Percentiles rank a stretch among this genome's conserved stretches.
Evolutionary conservation across 2,329 filamentous ascomycete genomes (phyloP).

Genomic region (Claviceps digitariae): DNA sequence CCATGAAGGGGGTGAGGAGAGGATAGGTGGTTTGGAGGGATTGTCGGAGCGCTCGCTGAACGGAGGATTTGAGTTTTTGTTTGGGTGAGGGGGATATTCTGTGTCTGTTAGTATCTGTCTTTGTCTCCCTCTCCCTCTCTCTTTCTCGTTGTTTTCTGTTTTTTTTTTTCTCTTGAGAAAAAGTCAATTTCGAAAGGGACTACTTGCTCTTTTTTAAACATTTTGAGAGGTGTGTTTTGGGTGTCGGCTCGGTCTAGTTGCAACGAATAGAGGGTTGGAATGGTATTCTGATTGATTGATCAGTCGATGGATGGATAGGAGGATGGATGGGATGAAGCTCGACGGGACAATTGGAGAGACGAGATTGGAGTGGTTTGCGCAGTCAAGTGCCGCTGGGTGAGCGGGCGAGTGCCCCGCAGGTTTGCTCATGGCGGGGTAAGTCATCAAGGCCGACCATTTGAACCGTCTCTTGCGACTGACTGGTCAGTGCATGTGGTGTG

Average conservation of each 20-base stretch:
- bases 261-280: too few species aligned
- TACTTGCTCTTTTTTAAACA: conserved; percentile 89
- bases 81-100: conserved; percentile 68
- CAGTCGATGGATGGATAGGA: conserved; percentile 4
- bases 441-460: neutral
- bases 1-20: conserved; percentile 72
- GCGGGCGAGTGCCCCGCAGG: conserved; percentile 5
- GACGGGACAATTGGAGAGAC: too few species aligned
- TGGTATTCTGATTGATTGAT: neutral
- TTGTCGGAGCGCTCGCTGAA: conserved; percentile 73
- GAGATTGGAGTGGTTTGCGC: neutral
- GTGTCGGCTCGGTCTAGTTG: neutral
- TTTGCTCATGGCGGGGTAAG: neutral
- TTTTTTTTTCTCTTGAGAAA: neutral
- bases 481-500: neutral
- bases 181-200: neutral
- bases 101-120: neutral
- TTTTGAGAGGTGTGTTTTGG: conserved; percentile 26
- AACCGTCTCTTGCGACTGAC: too few species aligned
- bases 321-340: neutral
- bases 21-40: conserved; percentile 78
- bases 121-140: too few species aligned
- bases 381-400: neutral
- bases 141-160: neutral
- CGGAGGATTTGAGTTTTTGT: conserved; percentile 95